Evolutionary conservation across 78 protist species (phyloP), one percentile per base, ranked within the genome.

Genomic region (Corallochytrium limacisporum): DNA sequence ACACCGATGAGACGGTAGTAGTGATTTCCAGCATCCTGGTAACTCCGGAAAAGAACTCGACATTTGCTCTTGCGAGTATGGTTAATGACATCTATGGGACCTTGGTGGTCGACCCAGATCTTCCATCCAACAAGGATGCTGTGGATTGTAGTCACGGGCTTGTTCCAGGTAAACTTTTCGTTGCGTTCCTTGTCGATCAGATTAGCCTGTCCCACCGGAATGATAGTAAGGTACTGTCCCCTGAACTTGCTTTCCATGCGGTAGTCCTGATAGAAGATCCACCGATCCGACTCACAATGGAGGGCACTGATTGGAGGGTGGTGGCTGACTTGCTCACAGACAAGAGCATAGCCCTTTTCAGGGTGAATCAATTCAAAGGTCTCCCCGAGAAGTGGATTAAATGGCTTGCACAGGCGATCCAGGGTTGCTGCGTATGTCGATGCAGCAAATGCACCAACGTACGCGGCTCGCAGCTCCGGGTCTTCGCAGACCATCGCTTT

Each of bases 231-330:
- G 31, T 68, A 68, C 37, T 68, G 51, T 15, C 74, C 66, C 47
- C 74, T 57, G 55, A 68, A 68, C 55, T 68, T 68, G 26, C 37
- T 24, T n/a, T 13, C 20, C 74, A 68, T 68, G 62, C 36, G 4
- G 31, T 55, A 68, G 29, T 68, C 60, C 54, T 68, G 62, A 22
- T n/a, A 28, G 29, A 68, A n/a, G 44, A 29, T 50, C 74, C 74
- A 68, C 9, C 39, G 43, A 26, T 43, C 35, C 43, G 53, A n/a
- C 36, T 59, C 62, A 9, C 69, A 10, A 39, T 59, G 56, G 26
- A 59, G 1, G 22, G 77, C 77, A 40, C 46, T 2, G 62, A 71
- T 61, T 50, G 77, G 77, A 39, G 77, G 77, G 49, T 71, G 77
- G 46, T 71, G 77, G 35, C 51, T 36, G 20, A 71, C 74, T 35